These are phyloP conservation scores for Lepidopterella palustris DNA, from an alignment of 495 filamentous ascomycete genomes.

Conservation along the genomic window DNA sequence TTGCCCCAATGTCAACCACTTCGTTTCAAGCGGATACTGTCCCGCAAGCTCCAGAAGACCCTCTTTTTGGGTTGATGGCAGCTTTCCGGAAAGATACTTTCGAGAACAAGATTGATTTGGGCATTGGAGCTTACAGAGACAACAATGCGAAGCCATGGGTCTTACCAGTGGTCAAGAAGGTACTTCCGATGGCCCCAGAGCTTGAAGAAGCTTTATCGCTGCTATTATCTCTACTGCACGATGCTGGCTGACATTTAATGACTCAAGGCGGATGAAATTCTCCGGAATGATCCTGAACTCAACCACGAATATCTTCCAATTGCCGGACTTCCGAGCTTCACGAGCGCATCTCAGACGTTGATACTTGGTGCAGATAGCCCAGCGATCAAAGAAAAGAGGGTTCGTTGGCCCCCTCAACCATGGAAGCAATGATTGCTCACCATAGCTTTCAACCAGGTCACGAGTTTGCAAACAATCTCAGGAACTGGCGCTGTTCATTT, in stretches of 20 bases:
- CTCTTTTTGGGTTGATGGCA: conserved; percentile 88
- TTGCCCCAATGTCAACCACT: conserved; percentile 42
- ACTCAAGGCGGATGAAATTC: conserved; percentile 74
- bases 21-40: conserved; percentile 74
- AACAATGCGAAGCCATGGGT: conserved; percentile 98
- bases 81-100: conserved; percentile 79
- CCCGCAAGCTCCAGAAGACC: conserved; percentile 87
- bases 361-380: conserved; percentile 75
- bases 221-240: background rate
- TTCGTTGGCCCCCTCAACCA: conserved; percentile 33
- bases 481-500: conserved; percentile 88
- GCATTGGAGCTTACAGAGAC: conserved; percentile 94
- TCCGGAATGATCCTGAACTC: conserved; percentile 77
- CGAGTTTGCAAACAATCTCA: conserved; percentile 60
- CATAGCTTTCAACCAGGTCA: conserved; percentile 22
- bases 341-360: conserved; percentile 79
- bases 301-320: conserved; percentile 99
- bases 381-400: conserved; percentile 76
- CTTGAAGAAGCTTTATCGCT: background rate
- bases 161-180: conserved; percentile 92
- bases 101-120: conserved; percentile 87
- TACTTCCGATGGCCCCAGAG: conserved; percentile 33
- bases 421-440: background rate
- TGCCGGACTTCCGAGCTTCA: conserved; percentile 77
- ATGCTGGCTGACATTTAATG: conserved; percentile 12